These are phyloP conservation scores for Solanum hybrid DNA, from an alignment of 305 asterid genomes.

Conservation along the genomic window DNA sequence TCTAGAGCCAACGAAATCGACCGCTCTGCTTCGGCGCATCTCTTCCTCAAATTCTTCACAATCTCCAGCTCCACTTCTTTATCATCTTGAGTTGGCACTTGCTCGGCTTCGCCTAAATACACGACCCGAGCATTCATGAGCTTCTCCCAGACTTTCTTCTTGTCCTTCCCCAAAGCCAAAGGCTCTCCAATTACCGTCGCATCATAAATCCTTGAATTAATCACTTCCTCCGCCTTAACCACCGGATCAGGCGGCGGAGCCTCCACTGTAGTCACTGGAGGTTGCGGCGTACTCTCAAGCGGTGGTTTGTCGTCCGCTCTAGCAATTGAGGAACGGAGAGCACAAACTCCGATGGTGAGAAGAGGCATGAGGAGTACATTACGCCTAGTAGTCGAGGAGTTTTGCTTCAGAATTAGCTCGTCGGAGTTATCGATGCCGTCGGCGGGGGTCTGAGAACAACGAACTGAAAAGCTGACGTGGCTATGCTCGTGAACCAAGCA, in stretches of 20 bases:
- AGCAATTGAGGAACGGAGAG: slow-evolving; percentile 57
- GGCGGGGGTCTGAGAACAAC: slow-evolving; percentile 23
- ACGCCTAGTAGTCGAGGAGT: slow-evolving; percentile 36
- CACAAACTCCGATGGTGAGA: slow-evolving; percentile 53
- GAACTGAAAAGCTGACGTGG: slow-evolving; percentile 24
- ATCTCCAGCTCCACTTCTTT: slow-evolving; percentile 75
- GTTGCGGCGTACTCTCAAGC: slow-evolving; percentile 12
- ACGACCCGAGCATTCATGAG: slow-evolving; percentile 65
- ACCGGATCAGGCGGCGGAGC: slow-evolving; percentile 10
- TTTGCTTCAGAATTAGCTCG: slow-evolving; percentile 1
- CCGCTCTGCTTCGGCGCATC: slow-evolving; percentile 55
- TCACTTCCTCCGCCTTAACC: slow-evolving; percentile 36
- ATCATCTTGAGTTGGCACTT: slow-evolving; percentile 68
- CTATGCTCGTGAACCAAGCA: neutral
- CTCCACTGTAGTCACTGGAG: slow-evolving; percentile 7
- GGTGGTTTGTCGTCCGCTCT: slow-evolving; percentile 54
- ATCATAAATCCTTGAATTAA: slow-evolving; percentile 69
- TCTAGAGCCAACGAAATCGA: slow-evolving; percentile 67
- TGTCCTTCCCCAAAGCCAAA: slow-evolving; percentile 46
- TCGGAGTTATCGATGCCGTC: slow-evolving; percentile 8
- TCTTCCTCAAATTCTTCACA: slow-evolving; percentile 55
- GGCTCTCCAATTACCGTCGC: slow-evolving; percentile 56
- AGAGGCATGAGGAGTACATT: slow-evolving; percentile 59
- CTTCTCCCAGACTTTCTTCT: slow-evolving; percentile 66
- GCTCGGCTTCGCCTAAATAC: slow-evolving; percentile 91